Conservation (phyloP, 2,329 filamentous ascomycete species). For the Mycocentrospora acerina region DNA sequence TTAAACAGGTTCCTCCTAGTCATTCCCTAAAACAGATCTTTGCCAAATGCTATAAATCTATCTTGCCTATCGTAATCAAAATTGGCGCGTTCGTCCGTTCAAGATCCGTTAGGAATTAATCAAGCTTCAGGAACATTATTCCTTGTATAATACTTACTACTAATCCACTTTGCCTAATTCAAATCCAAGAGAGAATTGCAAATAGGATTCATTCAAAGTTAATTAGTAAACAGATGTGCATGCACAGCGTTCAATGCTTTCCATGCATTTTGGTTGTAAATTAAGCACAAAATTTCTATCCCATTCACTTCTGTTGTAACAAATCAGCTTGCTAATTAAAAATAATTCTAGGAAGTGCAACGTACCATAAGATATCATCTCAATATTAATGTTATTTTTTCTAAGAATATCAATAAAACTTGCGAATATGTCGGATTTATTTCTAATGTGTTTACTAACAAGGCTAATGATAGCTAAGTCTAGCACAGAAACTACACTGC, state of each 20-base stretch:
- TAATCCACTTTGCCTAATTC: no score
- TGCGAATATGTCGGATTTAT: slow-evolving; percentile 89
- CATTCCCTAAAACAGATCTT: no score
- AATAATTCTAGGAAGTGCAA: background rate
- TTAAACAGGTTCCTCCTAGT: no score
- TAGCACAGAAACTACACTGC: slow-evolving; percentile 84
- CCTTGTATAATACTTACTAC: no score
- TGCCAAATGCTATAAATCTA: no score
- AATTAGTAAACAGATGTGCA: slow-evolving; percentile 95
- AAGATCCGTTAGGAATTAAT: no score
- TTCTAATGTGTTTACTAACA: slow-evolving; percentile 95
- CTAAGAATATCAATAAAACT: slow-evolving; percentile 94
- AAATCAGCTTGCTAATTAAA: no score
- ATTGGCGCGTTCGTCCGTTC: no score
- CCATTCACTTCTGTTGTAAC: slow-evolving; percentile 86
- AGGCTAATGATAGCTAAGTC: slow-evolving; percentile 95
- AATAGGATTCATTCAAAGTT: no score
- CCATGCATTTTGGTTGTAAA: slow-evolving; percentile 86
- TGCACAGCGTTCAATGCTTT: slow-evolving; percentile 95
- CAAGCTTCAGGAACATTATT: no score
- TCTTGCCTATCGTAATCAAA: no score
- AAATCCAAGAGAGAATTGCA: no score
- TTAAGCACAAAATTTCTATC: slow-evolving; percentile 98
- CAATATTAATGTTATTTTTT: slow-evolving; percentile 92
- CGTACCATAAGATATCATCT: slow-evolving; percentile 98